A percentile compares a stretch with the other conserved stretches of the same genome.
These are phyloP conservation scores for Tuber magnatum DNA, from an alignment of 495 filamentous ascomycete species.

Conservation along the genomic window DNA sequence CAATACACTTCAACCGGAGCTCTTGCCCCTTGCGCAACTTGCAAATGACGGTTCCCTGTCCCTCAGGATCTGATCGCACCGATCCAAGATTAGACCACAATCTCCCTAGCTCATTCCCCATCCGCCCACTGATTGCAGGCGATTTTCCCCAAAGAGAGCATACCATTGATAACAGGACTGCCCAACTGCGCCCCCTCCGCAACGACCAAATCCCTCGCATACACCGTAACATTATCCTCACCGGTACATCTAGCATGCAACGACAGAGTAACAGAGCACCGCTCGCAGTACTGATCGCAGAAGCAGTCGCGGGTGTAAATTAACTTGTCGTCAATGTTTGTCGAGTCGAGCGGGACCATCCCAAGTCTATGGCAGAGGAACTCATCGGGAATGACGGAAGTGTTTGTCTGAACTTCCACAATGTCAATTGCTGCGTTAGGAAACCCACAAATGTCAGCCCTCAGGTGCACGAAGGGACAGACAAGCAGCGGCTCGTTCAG, in stretches of 20 bases:
- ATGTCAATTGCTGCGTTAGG: slow-evolving; percentile 65
- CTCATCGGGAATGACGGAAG: slow-evolving; percentile 88
- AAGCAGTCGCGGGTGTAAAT: slow-evolving; percentile 91
- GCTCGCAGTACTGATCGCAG: slow-evolving; percentile 85
- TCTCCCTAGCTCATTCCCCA: slow-evolving; percentile 11
- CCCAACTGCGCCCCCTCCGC: slow-evolving; percentile 57
- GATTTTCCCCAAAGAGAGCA: background rate
- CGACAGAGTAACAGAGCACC: slow-evolving; percentile 74
- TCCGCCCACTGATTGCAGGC: background rate
- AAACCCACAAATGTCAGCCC: background rate
- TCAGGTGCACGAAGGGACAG: background rate
- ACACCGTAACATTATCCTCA: slow-evolving; percentile 80
- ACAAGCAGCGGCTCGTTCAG: background rate
- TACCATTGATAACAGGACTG: slow-evolving; percentile 65
- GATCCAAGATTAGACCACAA: slow-evolving; percentile 1
- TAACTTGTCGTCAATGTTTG: slow-evolving; percentile 71
- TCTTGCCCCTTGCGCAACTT: slow-evolving; percentile 85
- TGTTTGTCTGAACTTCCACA: slow-evolving; percentile 87
- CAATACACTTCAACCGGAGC: slow-evolving; percentile 78
- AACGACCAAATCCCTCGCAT: slow-evolving; percentile 75
- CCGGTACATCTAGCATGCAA: slow-evolving; percentile 76
- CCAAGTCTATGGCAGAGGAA: slow-evolving; percentile 91
- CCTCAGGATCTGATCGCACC: slow-evolving; percentile 57
- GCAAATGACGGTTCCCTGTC: slow-evolving; percentile 71
- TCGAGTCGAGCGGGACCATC: slow-evolving; percentile 77